Evolutionary conservation across 2,329 filamentous ascomycete species (phyloP).

Genomic region (Pestalotiopsis sp.): DNA sequence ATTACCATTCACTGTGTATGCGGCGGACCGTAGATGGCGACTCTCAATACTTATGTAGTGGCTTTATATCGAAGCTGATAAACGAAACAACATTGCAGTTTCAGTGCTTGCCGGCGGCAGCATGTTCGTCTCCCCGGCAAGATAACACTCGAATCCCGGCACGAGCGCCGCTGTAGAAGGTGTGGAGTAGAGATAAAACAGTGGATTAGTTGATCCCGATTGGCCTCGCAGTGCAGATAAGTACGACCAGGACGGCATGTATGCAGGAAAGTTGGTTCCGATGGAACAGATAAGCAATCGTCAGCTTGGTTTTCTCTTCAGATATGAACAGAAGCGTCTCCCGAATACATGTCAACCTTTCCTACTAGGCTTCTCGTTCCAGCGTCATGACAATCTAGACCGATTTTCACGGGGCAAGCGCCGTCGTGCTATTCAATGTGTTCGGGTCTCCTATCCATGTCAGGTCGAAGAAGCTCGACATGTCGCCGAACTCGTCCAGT

Average conservation of each 20-base stretch:
- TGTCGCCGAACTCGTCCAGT: constrained; percentile 6
- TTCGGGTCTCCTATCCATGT: constrained; percentile 4
- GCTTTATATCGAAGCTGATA: not conserved
- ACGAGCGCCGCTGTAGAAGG: not conserved
- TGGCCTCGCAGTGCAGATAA: not conserved
- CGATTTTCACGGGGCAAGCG: not conserved
- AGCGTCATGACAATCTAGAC: not conserved
- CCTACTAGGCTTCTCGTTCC: not conserved
- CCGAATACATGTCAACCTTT: not conserved
- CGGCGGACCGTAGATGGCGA: not conserved
- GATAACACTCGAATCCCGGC: not conserved
- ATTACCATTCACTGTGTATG: not conserved
- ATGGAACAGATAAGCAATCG: not conserved
- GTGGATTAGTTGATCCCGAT: not conserved
- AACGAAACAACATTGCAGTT: not conserved
- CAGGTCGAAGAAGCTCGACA: constrained; percentile 6
- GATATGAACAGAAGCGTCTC: not conserved
- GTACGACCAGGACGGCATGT: not conserved
- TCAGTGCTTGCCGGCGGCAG: not conserved
- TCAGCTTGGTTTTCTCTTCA: not conserved
- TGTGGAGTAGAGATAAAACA: not conserved
- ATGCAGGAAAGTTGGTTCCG: not conserved
- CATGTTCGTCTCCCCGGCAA: not conserved
- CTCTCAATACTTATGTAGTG: not conserved
- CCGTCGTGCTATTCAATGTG: not conserved